Conservation (phyloP, 805 yeast genomes). For the Debaryomyces castellii region DNA sequence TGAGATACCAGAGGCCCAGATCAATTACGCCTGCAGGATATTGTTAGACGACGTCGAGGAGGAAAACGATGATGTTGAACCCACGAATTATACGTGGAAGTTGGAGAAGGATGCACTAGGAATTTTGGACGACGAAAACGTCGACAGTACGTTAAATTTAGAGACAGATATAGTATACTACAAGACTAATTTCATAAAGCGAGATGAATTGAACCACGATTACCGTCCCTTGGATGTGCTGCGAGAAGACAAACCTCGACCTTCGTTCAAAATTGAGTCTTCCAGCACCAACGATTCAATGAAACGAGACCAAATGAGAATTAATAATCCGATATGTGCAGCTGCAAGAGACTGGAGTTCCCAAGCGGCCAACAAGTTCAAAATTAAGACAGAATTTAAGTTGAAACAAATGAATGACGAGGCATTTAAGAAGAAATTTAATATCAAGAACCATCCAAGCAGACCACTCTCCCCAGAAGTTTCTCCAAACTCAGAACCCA, state of each 20-base stretch:
- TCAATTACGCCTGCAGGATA: constrained; percentile 31
- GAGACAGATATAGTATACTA: constrained; percentile 45
- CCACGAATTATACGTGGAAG: constrained; percentile 27
- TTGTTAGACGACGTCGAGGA: constrained; percentile 8
- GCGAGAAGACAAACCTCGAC: constrained; percentile 25
- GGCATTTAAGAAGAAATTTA: constrained; percentile 32
- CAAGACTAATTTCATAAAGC: constrained; percentile 41
- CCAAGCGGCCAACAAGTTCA: constrained; percentile 21
- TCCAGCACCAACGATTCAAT: constrained; percentile 3
- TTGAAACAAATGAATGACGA: constrained; percentile 38
- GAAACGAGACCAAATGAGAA: constrained; percentile 8
- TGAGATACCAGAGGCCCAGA: constrained; percentile 41
- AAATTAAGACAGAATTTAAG: constrained; percentile 32
- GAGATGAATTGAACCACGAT: constrained; percentile 26
- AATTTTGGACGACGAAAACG: constrained; percentile 21
- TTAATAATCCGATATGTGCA: constrained; percentile 33
- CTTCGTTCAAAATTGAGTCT: constrained; percentile 32
- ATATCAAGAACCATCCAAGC: constrained; percentile 29
- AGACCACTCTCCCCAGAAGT: constrained; percentile 42
- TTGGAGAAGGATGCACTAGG: constrained; percentile 33
- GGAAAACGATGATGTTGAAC: constrained; percentile 13
- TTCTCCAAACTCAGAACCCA: constrained; percentile 42
- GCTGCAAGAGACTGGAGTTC: constrained; percentile 43
- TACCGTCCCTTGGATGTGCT: constrained; percentile 10
- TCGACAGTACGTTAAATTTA: constrained; percentile 32